These are phyloP conservation scores for Colletotrichum phormii DNA, from an alignment of 2,329 filamentous ascomycete genomes.

Conservation along the genomic window DNA sequence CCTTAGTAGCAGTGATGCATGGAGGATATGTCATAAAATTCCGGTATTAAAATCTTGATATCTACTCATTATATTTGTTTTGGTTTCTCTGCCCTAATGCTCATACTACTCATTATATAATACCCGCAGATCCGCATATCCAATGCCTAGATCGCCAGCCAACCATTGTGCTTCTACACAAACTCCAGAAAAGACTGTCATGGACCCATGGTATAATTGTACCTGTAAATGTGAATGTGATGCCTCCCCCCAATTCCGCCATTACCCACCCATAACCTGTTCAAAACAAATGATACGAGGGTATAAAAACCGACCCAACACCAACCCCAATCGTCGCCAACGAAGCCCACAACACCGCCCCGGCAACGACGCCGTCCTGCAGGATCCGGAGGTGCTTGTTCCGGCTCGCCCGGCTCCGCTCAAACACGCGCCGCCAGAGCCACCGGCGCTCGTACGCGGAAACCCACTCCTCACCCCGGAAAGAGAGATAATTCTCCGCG, in stretches of 20 bases:
- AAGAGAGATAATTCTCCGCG: slow-evolving; percentile 39
- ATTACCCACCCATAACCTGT: neutral
- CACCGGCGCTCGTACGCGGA: slow-evolving; percentile 39
- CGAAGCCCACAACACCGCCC: slow-evolving; percentile 43
- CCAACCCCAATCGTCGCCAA: slow-evolving; percentile 40
- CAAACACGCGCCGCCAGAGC: slow-evolving; percentile 39
- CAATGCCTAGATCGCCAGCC: neutral
- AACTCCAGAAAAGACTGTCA: neutral
- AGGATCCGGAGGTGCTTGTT: slow-evolving; percentile 42
- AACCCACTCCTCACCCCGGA: slow-evolving; percentile 39
- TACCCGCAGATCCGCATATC: neutral
- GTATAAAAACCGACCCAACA: slow-evolving; percentile 39
- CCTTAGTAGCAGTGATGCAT: too few species aligned
- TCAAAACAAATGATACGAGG: slow-evolving; percentile 33
- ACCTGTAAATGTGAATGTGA: neutral
- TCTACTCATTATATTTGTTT: too few species aligned
- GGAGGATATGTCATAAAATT: neutral
- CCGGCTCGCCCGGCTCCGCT: slow-evolving; percentile 39
- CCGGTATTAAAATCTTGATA: neutral
- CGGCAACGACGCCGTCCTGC: slow-evolving; percentile 44
- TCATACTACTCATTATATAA: neutral
- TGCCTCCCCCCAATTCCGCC: neutral
- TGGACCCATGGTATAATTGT: slow-evolving; percentile 5
- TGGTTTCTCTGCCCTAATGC: too few species aligned
- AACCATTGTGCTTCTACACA: neutral